Percentiles rank a stretch among this genome's conserved stretches.
phyloP scores from a whole-genome alignment of 345 rosid species.

The Durio zibethinus region DNA sequence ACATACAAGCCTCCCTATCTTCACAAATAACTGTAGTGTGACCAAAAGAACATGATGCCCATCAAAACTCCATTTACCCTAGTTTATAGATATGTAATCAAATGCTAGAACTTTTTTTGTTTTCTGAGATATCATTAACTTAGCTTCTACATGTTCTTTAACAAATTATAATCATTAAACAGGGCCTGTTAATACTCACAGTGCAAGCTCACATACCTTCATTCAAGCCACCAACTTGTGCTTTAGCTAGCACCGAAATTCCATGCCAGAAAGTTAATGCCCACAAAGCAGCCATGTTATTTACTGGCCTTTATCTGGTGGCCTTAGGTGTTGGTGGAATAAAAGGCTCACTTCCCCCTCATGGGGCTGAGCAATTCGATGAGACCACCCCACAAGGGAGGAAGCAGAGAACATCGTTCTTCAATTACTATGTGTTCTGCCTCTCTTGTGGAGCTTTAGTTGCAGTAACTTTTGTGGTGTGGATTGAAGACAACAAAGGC shows the following conservation, averaged over 20 bases:
- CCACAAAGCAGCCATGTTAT: conserved; percentile 46
- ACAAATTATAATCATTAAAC: conserved; percentile 17
- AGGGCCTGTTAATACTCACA: conserved; percentile 54
- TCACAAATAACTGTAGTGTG: neutral
- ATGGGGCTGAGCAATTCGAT: conserved; percentile 93
- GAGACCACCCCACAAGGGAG: conserved; percentile 65
- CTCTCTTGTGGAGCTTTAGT: conserved; percentile 81
- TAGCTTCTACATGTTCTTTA: neutral
- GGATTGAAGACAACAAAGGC: conserved; percentile 93
- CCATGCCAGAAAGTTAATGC: conserved; percentile 37
- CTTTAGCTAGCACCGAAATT: conserved; percentile 11
- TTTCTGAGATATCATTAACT: neutral
- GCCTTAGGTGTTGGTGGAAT: conserved; percentile 94
- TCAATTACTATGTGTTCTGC: conserved; percentile 78
- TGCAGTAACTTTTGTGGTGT: conserved; percentile 86
- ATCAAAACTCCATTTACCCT: neutral
- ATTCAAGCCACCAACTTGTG: conserved; percentile 45
- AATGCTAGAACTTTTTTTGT: neutral
- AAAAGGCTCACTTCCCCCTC: conserved; percentile 90
- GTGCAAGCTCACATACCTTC: conserved; percentile 57
- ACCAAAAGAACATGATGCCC: neutral
- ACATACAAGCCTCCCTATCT: neutral
- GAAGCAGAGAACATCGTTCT: conserved; percentile 78
- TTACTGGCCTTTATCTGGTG: conserved; percentile 70
- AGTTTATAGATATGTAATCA: neutral